Conservation (phyloP, 768 basidiomycete genomes). For the Amanita fuliginea region DNA sequence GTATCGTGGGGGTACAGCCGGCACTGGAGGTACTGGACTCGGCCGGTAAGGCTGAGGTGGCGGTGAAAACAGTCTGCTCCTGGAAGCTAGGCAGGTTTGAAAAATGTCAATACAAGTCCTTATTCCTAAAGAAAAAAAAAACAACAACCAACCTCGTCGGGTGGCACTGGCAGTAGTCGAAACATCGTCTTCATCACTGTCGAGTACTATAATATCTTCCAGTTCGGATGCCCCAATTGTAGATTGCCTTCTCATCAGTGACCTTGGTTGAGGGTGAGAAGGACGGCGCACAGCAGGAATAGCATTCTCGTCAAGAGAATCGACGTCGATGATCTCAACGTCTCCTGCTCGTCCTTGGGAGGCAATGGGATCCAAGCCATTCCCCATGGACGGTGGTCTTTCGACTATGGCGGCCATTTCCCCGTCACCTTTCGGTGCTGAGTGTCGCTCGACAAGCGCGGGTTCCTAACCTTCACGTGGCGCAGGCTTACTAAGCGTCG, state of each 20-base stretch:
- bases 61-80: constrained; percentile 27
- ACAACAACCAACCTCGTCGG: neutral
- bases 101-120: neutral
- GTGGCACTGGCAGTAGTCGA: neutral
- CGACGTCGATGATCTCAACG: constrained; percentile 36
- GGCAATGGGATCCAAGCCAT: neutral
- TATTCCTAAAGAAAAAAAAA: neutral
- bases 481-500: neutral
- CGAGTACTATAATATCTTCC: constrained; percentile 1
- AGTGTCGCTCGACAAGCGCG: neutral
- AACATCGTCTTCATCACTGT: neutral
- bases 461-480: neutral
- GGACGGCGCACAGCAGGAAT: neutral
- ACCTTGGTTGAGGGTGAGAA: neutral
- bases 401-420: constrained; percentile 6
- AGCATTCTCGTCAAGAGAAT: constrained; percentile 20
- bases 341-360: constrained; percentile 9
- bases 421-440: neutral
- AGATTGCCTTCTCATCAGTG: constrained; percentile 5
- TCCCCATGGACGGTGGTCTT: constrained; percentile 1
- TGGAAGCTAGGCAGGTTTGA: constrained; percentile 3
- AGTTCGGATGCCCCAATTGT: neutral
- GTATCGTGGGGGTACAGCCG: constrained; percentile 30
- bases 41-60: constrained; percentile 32
- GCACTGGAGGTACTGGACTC: constrained; percentile 43